Conservation (phyloP, 805 yeast species). For the Candida silvatica region DNA sequence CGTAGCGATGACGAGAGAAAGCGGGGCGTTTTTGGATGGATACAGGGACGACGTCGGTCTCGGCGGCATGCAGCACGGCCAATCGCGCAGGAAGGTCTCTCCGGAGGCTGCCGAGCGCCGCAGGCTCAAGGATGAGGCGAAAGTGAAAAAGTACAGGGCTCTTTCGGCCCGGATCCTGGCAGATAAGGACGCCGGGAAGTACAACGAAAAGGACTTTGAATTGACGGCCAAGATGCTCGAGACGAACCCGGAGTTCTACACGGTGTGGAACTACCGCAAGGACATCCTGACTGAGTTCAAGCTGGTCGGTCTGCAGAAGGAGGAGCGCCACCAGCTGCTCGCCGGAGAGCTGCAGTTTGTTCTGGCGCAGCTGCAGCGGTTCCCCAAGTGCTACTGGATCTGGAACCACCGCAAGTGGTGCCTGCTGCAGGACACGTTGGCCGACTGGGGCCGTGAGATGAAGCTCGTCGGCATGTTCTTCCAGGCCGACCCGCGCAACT, state of each 20-base stretch:
- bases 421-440: slow-evolving; percentile 36
- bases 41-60: slow-evolving; percentile 9
- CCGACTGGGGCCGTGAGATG: slow-evolving; percentile 68
- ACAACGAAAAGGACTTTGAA: slow-evolving; percentile 33
- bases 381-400: slow-evolving; percentile 93
- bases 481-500: slow-evolving; percentile 72
- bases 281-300: slow-evolving; percentile 42
- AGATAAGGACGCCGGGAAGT: slow-evolving; percentile 21
- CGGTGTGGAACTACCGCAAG: slow-evolving; percentile 85
- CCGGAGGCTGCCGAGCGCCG: slow-evolving; percentile 48
- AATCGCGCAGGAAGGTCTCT: slow-evolving; percentile 41
- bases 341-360: slow-evolving; percentile 55
- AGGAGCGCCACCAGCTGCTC: slow-evolving; percentile 25
- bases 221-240: slow-evolving; percentile 50
- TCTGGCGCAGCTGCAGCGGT: slow-evolving; percentile 46
- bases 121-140: slow-evolving; percentile 47
- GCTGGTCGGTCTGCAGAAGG: slow-evolving; percentile 15
- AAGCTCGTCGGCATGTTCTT: slow-evolving; percentile 60
- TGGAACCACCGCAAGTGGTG: slow-evolving; percentile 94
- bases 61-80: slow-evolving; percentile 51
- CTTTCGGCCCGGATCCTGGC: slow-evolving; percentile 37
- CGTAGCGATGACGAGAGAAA: background rate
- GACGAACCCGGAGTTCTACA: slow-evolving; percentile 79
- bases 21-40: slow-evolving; percentile 10
- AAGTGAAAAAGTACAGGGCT: slow-evolving; percentile 46